Conservation (phyloP, 345 rosid species). For the Clausena lansium region DNA sequence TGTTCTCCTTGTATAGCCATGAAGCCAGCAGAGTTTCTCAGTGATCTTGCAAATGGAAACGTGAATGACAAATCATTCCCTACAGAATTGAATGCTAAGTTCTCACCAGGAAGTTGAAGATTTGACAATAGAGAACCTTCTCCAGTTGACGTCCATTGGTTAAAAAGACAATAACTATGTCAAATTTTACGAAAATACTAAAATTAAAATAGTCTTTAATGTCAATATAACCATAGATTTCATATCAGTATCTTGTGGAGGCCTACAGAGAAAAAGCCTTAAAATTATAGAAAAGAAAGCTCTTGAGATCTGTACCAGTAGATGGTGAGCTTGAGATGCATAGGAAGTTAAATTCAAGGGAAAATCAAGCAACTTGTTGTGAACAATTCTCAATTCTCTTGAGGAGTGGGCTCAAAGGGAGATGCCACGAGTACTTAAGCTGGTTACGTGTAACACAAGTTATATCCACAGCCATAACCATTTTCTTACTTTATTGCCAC, state of each 20-base stretch:
- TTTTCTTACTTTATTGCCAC: constrained; percentile 31
- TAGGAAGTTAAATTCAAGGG: background rate
- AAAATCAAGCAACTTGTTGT: constrained; percentile 28
- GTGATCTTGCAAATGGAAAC: constrained; percentile 37
- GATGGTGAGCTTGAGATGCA: constrained; percentile 12
- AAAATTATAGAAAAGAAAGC: constrained; percentile 2
- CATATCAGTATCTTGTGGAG: constrained; percentile 20
- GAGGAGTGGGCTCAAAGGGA: constrained; percentile 25
- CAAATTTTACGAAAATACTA: too few species aligned
- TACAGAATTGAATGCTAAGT: constrained; percentile 18
- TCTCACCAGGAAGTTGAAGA: background rate
- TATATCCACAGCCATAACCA: constrained; percentile 21
- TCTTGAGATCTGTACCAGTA: background rate
- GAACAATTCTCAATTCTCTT: constrained; percentile 33
- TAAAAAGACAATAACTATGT: background rate
- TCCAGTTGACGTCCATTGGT: constrained; percentile 24
- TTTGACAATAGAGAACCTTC: constrained; percentile 6
- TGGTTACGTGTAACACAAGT: constrained; percentile 27
- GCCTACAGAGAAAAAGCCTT: constrained; percentile 10
- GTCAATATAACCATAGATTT: background rate
- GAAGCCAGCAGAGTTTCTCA: constrained; percentile 39
- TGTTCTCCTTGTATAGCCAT: constrained; percentile 30
- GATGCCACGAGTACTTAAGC: constrained; percentile 33
- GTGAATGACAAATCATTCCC: constrained; percentile 28
- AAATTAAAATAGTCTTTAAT: background rate